Evolutionary conservation across 495 filamentous ascomycete genomes (phyloP), one percentile per base, ranked within the genome.

Genomic region (Aspergillus diversus): DNA sequence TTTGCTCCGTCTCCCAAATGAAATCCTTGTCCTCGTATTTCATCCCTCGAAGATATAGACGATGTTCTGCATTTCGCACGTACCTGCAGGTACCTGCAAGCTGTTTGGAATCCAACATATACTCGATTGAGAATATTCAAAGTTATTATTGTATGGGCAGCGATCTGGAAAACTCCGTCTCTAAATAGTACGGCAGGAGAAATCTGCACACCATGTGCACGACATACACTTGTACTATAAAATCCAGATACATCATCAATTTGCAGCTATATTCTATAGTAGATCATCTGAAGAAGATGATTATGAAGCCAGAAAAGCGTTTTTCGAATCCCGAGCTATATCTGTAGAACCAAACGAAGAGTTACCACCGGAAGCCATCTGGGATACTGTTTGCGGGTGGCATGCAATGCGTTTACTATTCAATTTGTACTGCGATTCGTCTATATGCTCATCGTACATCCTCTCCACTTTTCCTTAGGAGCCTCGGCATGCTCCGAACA

Each of bases 361-460:
- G 39, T 4, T 11, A 7, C n/a, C 39, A 11, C 11, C 5, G 13
- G 32, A 17, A 35, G 35, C 31, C 37, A 35, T 55, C 31, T 55
- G 52, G 52, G 52, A 55, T 15, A 55, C 21, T 5, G 52, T 55
- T 7, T 34, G 32, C 9, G 32, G 52, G 52, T 55, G 52, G 52
- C 52, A 55, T 5, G 11, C 7, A 12, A 53, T 67, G 50, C 46
- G 35, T 50, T 60, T 56, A 21, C 43, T 63, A 54, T 63, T 57
- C 55, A 51, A 55, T 42, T 34, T 33, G 16, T 61, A 55, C 55
- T 17, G 11, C n/a, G 39, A 43, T 15, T 43, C 3, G 11, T 43
- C 5, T 4, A 43, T 43, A 43, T 15, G 8, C n/a, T 13, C 39
- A 0, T 43, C 39, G n/a, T 43, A 43, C 39, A 13, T 4, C 5